Evolutionary conservation across 2,329 filamentous ascomycete species (phyloP), one percentile per base, ranked within the genome.

Genomic region (Colletotrichum cordylinicola): DNA sequence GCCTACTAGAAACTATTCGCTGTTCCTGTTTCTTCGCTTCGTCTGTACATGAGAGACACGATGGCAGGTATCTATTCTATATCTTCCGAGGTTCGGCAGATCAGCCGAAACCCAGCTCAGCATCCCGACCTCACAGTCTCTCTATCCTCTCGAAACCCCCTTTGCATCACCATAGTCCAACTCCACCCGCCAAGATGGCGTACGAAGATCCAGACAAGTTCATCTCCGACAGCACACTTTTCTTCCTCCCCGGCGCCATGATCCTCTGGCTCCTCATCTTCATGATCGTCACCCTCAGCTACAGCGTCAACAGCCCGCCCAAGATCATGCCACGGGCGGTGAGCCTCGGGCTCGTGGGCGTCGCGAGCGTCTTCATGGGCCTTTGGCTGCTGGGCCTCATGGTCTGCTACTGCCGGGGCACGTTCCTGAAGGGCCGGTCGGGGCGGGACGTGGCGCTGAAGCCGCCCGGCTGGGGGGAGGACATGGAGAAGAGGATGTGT

Each of bases 241-340:
- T 55, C 24, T 52, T 61, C 33, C 43, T 78, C 13, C 76, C 76
- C 35, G 13, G 48, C 37, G 16, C 61, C 31, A 55, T 69, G 48
- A 58, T 69, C 16, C 48, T 77, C 64, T 37, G 67, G 27, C 70
- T 77, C 27, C 21, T 71, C 37, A 70, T 61, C 52, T 74, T 67
- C 39, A 68, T 70, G 48, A 61, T 74, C 21, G 24, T 74, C 58
- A 67, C 62, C 58, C 70, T 78, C 13, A 58, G 72, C 31, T 78
- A 71, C 67, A 67, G 67, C 16, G 58, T 68, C 64, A 64, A 66
- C n/a, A 67, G 61, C 15, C 35, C 58, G 43, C 43, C 43, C 43
- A 43, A 68, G 61, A 56, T 71, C 21, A 64, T 77, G 3, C 74
- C 74, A 12, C 21, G 37, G 27, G 43, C 39, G 21, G 61, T 35